Base-by-base conservation (phyloP, 1,284 basidiomycete species). In the Ceratobasidium sp. region DNA sequence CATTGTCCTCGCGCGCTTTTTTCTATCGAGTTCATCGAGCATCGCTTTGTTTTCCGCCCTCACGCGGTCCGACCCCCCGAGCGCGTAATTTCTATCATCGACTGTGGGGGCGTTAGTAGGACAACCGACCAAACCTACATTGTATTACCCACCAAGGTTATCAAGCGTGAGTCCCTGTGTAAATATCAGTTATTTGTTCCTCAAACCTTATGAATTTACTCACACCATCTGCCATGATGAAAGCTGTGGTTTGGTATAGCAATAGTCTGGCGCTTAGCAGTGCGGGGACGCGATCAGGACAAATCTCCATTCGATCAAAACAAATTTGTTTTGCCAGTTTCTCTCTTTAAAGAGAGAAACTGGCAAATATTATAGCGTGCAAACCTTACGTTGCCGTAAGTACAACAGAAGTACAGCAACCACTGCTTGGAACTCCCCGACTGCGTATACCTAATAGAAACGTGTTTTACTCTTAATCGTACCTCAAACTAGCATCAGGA, bases 11-110 rank as follows among this genome's bases (percentile, higher is more conserved):
- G 95, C 90, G 75, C 92, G 88, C 82, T 95, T 96, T 83, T 94
- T 96, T 73, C 93, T 85, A 77, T 97, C 94, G n/a, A 98, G 85
- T 78, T 95, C 93, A 76, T 94, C 91, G 62, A 95, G 82, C 56
- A 95, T 84, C 70, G 88, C 87, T 74, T 90, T 87, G 80, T 93
- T 80, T 71, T 81, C 80, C 29, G 73, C 76, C 47, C 79, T 73
- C 53, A 80, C 79, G 6, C 80, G 75, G 71, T 81, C 79, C 14
- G 74, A 73, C 14, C 70, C 70, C 30, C 72, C 72, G 41, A 72
- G 59, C 1, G 68, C 47, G 39, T 71, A 72, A 59, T 67, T 49
- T 16, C 56, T 47, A 59, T 72, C 72, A 36, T 72, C 72, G 16
- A 72, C 72, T 72, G 21, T 30, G 56, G 27, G 30, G 11, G 14